Evolutionary conservation across 495 filamentous ascomycete species (phyloP), one percentile per base, ranked within the genome.

Genomic region (Aspergillus bridgeri): DNA sequence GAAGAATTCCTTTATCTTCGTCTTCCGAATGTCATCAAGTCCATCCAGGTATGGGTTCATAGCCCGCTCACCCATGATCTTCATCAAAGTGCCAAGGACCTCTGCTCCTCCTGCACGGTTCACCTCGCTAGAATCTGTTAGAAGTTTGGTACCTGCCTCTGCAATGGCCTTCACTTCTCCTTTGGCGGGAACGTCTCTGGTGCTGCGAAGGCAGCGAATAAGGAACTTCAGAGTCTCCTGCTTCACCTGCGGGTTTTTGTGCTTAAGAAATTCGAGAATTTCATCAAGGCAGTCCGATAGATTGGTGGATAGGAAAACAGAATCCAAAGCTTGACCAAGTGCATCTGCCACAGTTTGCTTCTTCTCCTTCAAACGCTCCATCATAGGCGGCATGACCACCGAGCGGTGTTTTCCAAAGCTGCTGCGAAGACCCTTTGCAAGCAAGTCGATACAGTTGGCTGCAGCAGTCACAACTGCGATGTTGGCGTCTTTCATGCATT

Each of bases 401-500:
- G 87, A 75, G 51, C 92, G 85, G 66, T 98, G 89, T 70, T 91
- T 96, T 54, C 76, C 76, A 68, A 96, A 98, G 18, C 81, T 76
- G 57, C 81, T 86, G 38, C 91, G 84, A 51, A 98, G 69, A 18
- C 95, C 95, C 67, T 91, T 96, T 11, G 92, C 94, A n/a, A 98
- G 75, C 8, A 89, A 76, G 60, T 97, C 93, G 42, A 96, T 87
- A 69, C 94, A 97, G 67, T 97, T 94, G 18, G 92, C 93, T 9
- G 95, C 94, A 48, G 91, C 86, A 1, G 89, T 93, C 27, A 96
- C 95, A 45, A 98, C 94, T 7, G 90, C 89, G 65, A 99, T 87
- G 65, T 99, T 99, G 49, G 95, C 94, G 67, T 99, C 95, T 70
- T 98, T 98, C 93, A 98, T 98, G 63, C 83, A 90, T 69, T 97